Evolutionary conservation across 2,329 filamentous ascomycete genomes (phyloP), one percentile per base, ranked within the genome.

Genomic region (Colletotrichum sojae): DNA sequence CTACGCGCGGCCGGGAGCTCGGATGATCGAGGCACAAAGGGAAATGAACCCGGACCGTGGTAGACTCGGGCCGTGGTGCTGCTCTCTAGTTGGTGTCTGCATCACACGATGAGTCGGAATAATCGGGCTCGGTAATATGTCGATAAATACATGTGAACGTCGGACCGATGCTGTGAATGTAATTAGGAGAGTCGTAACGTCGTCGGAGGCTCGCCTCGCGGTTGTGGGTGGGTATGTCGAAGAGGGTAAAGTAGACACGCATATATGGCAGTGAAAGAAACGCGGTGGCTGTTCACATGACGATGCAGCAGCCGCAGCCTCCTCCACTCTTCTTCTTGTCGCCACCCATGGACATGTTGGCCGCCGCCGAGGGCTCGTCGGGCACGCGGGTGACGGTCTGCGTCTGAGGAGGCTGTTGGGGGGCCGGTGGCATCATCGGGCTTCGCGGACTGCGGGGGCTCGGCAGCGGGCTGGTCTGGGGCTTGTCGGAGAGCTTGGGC

Each of bases 401-500:
- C 16, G 67, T 70, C 54, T 69, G 67, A 48, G 61, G 65, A n/a
- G 74, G 68, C 45, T 73, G 71, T 59, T 73, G 78, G 83, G 88
- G 22, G 22, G 22, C 22, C 22, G 22, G 73, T 3, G 43, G 58
- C 57, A 69, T 66, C 31, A 22, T 65, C 39, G 64, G 63, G 74
- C 75, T 20, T 73, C 71, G 36, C 8, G 87, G 81, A 8, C 83
- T 80, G 71, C 82, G 80, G 40, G 85, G 84, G 71, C 84, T 87
- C 1, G 82, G 77, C 20, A 86, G 60, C 15, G 82, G 78, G 73
- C 79, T 83, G 52, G 76, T 72, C 18, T 71, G 70, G 3, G 83
- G 81, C 67, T 78, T 80, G 58, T 86, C 85, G 54, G 81, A 81
- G 49, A 90, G 90, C 77, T 83, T 89, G 48, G 88, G 88, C 84